Conservation (phyloP, 331 rosid genomes). For the Cydonia oblonga region DNA sequence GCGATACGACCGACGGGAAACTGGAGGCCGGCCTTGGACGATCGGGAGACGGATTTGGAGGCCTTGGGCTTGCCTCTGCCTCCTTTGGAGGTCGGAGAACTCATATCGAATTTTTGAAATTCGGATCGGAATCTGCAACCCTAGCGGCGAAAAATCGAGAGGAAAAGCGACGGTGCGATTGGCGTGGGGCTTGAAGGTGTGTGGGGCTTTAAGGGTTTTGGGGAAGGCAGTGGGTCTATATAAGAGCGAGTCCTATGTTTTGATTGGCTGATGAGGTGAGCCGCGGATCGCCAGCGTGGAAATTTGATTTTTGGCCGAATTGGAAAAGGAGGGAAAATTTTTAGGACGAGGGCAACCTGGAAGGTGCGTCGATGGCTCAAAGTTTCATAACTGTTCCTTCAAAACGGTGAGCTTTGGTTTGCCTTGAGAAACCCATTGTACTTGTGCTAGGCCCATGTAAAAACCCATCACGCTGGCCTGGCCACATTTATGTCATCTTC, state of each 20-base stretch:
- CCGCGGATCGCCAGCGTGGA: slow-evolving; percentile 13
- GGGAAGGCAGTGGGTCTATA: not conserved
- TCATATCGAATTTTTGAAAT: slow-evolving; percentile 11
- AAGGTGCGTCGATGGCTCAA: not conserved
- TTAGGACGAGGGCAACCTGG: not conserved
- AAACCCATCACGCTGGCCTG: too few species aligned
- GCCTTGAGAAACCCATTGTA: too few species aligned
- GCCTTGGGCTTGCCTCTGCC: slow-evolving; percentile 41
- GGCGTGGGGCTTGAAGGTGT: not conserved
- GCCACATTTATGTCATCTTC: too few species aligned
- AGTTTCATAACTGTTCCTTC: too few species aligned
- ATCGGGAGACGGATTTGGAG: slow-evolving; percentile 39
- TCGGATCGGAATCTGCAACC: not conserved
- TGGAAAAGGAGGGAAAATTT: not conserved
- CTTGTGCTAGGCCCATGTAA: too few species aligned
- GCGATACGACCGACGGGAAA: slow-evolving; percentile 63
- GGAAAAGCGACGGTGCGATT: not conserved
- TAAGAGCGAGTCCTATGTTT: not conserved
- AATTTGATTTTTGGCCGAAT: not conserved
- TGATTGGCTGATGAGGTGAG: not conserved
- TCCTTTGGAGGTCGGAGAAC: slow-evolving; percentile 21
- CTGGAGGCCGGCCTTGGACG: slow-evolving; percentile 53
- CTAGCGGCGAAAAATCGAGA: not conserved
- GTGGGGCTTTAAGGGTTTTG: not conserved
- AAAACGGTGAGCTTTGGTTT: not conserved